A percentile compares a stretch with the other conserved stretches of the same genome.
Conservation (phyloP, 129 eudicot genomes). For the sunflower (Helianthus annuus) region HanXRQr2.0-SUNRISE NC_035435.2:83785312-83785811, state of each 20-base stretch:
- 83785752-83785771: background rate
- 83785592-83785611: slow-evolving; percentile 58
- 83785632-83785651: slow-evolving; percentile 1
- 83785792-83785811: slow-evolving; percentile 84
- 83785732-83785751: background rate
- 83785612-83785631: slow-evolving; percentile 1
- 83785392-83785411: slow-evolving; percentile 64
- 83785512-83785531: background rate
- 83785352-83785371: slow-evolving; percentile 6
- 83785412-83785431: slow-evolving; percentile 71
- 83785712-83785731: slow-evolving; percentile 6
- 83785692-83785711: slow-evolving; percentile 9
- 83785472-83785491: slow-evolving; percentile 63
- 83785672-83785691: slow-evolving; percentile 17
- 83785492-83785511: background rate
- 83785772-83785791: slow-evolving; percentile 1
- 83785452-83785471: slow-evolving; percentile 77
- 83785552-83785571: slow-evolving; percentile 94
- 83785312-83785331: background rate
- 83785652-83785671: background rate
- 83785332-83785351: background rate
- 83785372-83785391: background rate
- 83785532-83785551: background rate
- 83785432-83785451: slow-evolving; percentile 90
- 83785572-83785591: slow-evolving; percentile 99